Conservation (phyloP, 257 asterid species). For the Primulina huaijiensis region DNA sequence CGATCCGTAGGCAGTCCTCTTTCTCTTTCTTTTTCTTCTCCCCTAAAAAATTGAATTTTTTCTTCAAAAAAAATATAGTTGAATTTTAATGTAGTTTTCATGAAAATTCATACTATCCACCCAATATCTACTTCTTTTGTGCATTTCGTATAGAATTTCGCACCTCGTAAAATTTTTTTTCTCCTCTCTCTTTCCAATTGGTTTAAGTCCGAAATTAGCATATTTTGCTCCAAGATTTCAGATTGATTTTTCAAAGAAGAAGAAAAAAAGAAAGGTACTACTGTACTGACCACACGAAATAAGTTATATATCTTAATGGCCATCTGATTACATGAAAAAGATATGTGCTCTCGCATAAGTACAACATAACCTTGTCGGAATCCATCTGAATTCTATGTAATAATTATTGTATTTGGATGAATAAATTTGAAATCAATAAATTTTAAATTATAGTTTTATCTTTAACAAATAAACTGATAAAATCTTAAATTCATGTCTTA, state of each 20-base stretch:
- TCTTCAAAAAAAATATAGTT: too few species aligned
- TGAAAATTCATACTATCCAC: too few species aligned
- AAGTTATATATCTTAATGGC: constrained; percentile 38
- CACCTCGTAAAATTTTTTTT: too few species aligned
- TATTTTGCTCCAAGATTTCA: constrained; percentile 22
- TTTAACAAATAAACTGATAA: too few species aligned
- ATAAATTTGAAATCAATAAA: too few species aligned
- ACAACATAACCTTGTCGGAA: constrained; percentile 53
- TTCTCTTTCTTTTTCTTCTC: too few species aligned
- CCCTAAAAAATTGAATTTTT: too few species aligned
- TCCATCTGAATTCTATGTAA: constrained; percentile 33
- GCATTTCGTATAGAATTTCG: too few species aligned
- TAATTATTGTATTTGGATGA: not conserved
- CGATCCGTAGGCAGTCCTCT: too few species aligned
- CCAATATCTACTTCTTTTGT: too few species aligned
- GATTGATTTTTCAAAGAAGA: constrained; percentile 25
- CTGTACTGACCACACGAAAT: constrained; percentile 33
- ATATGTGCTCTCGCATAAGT: constrained; percentile 30
- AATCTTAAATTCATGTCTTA: too few species aligned
- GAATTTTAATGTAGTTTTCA: not conserved
- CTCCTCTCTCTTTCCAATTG: not conserved
- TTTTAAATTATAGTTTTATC: too few species aligned
- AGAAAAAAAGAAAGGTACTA: not conserved
- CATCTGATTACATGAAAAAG: constrained; percentile 41
- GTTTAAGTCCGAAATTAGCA: not conserved